Evolutionary conservation across 2,329 filamentous ascomycete species (phyloP).

Genomic region (Seiridium unicorne): DNA sequence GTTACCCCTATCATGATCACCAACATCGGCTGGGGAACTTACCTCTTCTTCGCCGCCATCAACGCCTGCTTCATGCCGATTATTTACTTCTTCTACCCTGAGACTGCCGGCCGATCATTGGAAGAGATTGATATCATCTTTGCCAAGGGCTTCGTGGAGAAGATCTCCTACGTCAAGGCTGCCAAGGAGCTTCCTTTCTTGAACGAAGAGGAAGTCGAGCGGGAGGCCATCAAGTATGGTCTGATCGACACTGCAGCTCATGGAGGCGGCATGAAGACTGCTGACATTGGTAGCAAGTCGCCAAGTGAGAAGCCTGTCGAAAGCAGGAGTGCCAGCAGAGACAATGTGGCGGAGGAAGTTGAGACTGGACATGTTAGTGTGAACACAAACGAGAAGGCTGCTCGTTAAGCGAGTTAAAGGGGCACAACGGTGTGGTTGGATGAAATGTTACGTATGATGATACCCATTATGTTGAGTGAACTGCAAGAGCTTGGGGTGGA

Average conservation of each 20-base stretch:
- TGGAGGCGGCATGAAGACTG: not conserved
- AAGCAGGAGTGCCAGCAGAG: not conserved
- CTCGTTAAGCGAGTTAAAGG: not conserved
- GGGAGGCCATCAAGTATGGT: constrained; percentile 37
- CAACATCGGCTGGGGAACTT: constrained; percentile 52
- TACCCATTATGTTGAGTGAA: not conserved
- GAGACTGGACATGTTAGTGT: not conserved
- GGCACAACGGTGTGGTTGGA: not conserved
- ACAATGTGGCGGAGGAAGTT: not conserved
- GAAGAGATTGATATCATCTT: constrained; percentile 61
- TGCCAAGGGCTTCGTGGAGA: constrained; percentile 56
- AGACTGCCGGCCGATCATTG: constrained; percentile 46
- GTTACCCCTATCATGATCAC: constrained; percentile 63
- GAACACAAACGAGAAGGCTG: not conserved
- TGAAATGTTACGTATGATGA: not conserved
- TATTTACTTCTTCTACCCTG: constrained; percentile 53
- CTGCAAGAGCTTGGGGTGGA: not conserved
- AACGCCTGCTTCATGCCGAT: constrained; percentile 42
- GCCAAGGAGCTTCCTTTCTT: constrained; percentile 55
- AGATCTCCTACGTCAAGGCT: constrained; percentile 60
- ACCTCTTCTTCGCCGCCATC: constrained; percentile 45
- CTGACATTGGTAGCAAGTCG: constrained; percentile 1
- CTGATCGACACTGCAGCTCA: constrained; percentile 11
- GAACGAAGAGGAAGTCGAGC: constrained; percentile 48
- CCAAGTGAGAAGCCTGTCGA: constrained; percentile 3